Conservation (phyloP, 768 basidiomycete species). For the Agaricus blazei region DNA sequence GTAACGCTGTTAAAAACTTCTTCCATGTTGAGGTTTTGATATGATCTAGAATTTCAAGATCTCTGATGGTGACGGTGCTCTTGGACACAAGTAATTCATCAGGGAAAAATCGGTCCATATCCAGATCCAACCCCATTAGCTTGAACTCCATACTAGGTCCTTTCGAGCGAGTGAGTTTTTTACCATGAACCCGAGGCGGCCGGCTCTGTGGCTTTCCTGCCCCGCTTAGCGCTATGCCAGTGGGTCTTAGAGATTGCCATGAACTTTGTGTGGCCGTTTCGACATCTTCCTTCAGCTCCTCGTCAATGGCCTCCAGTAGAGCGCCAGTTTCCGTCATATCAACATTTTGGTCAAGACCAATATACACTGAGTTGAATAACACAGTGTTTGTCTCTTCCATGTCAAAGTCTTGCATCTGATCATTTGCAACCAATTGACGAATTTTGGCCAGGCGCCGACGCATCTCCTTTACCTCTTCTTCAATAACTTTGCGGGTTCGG, state of each 20-base stretch:
- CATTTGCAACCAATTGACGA: slow-evolving; percentile 84
- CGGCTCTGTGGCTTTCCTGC: slow-evolving; percentile 33
- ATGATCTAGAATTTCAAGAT: slow-evolving; percentile 91
- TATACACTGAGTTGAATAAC: slow-evolving; percentile 91
- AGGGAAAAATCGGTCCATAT: slow-evolving; percentile 61
- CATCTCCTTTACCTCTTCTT: slow-evolving; percentile 85
- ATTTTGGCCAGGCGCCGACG: slow-evolving; percentile 83
- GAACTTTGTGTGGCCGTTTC: slow-evolving; percentile 80
- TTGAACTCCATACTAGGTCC: slow-evolving; percentile 81
- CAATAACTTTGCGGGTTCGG: slow-evolving; percentile 79
- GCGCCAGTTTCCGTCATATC: slow-evolving; percentile 71
- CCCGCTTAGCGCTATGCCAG: slow-evolving; percentile 21
- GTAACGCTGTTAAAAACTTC: slow-evolving; percentile 88
- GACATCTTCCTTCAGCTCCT: slow-evolving; percentile 73
- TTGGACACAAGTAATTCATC: slow-evolving; percentile 57
- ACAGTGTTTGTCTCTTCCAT: slow-evolving; percentile 69
- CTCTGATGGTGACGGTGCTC: slow-evolving; percentile 59
- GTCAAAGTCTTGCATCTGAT: slow-evolving; percentile 78
- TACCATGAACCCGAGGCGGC: slow-evolving; percentile 44
- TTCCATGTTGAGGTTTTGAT: slow-evolving; percentile 99
- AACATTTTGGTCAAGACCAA: slow-evolving; percentile 79
- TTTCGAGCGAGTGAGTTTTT: slow-evolving; percentile 66
- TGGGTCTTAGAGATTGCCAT: slow-evolving; percentile 80
- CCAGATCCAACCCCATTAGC: slow-evolving; percentile 56
- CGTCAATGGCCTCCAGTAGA: slow-evolving; percentile 88